A percentile compares a stretch with the other conserved stretches of the same genome.
Conservation (phyloP, 2,329 filamentous ascomycete species). For the Clarireedia homoeocarpa region DNA sequence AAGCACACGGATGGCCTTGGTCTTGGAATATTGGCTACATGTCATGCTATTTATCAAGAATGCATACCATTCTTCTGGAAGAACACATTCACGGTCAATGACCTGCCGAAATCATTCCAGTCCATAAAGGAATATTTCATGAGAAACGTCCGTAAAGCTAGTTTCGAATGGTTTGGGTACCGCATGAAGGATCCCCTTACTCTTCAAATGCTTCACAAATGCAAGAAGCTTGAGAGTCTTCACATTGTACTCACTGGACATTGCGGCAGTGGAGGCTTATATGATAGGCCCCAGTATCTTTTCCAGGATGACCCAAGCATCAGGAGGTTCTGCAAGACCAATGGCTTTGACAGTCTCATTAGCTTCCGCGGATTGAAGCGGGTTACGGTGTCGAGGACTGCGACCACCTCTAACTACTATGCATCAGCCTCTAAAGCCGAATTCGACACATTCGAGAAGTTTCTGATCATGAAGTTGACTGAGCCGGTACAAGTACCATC, state of each 20-base stretch:
- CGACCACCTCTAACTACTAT: too few relatives aligned
- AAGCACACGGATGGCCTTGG: neutral
- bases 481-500: neutral
- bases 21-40: slow-evolving; percentile 13
- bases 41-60: slow-evolving; percentile 13
- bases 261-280: neutral
- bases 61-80: slow-evolving; percentile 13
- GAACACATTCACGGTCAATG: slow-evolving; percentile 14
- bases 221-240: slow-evolving; percentile 8
- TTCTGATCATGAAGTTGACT: slow-evolving; percentile 2
- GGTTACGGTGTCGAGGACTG: slow-evolving; percentile 11
- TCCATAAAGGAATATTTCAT: neutral
- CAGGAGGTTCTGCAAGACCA: slow-evolving; percentile 12
- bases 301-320: slow-evolving; percentile 8
- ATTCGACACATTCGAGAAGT: neutral
- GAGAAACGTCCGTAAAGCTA: slow-evolving; percentile 11
- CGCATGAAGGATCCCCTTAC: slow-evolving; percentile 1
- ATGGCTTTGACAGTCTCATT: slow-evolving; percentile 14
- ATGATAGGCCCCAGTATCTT: neutral
- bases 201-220: slow-evolving; percentile 1
- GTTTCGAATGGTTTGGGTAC: slow-evolving; percentile 11
- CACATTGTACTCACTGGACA: slow-evolving; percentile 3
- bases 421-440: neutral
- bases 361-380: slow-evolving; percentile 13
- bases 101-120: neutral